Percentiles rank a stretch among this genome's conserved stretches.
phyloP scores from a whole-genome alignment of 305 asterid genomes.

The Solanum hybrid region DNA sequence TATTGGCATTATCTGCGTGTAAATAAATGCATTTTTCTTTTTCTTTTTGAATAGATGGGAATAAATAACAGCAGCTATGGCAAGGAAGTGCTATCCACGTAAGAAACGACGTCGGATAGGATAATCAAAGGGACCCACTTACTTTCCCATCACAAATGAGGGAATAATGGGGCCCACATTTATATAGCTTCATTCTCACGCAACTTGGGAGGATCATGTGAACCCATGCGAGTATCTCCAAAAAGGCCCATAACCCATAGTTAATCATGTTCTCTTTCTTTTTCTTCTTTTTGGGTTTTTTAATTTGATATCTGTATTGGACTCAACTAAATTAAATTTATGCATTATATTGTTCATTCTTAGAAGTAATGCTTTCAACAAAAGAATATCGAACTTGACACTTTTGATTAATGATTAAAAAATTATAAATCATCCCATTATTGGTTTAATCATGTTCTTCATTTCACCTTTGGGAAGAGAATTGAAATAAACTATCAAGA shows the following conservation, averaged over 20 bases:
- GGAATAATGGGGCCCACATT: constrained; percentile 5
- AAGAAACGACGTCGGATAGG: constrained; percentile 8
- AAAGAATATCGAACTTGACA: not conserved
- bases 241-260: not conserved
- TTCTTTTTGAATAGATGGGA: not conserved
- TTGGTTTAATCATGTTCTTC: not conserved
- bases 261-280: not conserved
- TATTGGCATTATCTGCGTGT: not conserved
- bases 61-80: constrained; percentile 25
- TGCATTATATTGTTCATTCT: not conserved
- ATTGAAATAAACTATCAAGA: not conserved
- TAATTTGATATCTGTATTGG: too few relatives aligned
- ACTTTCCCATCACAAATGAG: not conserved
- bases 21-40: not conserved
- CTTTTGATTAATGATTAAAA: not conserved
- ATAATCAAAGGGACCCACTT: constrained; percentile 10
- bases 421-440: not conserved
- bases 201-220: constrained; percentile 8
- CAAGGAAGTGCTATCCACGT: constrained; percentile 31
- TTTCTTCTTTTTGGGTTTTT: too few relatives aligned
- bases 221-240: not conserved
- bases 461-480: constrained; percentile 15
- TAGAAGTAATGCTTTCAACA: not conserved
- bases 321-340: not conserved
- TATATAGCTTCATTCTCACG: constrained; percentile 30